phyloP scores from a whole-genome alignment of 192 early-diverging fungal species.

The Coemansia sp. region DNA sequence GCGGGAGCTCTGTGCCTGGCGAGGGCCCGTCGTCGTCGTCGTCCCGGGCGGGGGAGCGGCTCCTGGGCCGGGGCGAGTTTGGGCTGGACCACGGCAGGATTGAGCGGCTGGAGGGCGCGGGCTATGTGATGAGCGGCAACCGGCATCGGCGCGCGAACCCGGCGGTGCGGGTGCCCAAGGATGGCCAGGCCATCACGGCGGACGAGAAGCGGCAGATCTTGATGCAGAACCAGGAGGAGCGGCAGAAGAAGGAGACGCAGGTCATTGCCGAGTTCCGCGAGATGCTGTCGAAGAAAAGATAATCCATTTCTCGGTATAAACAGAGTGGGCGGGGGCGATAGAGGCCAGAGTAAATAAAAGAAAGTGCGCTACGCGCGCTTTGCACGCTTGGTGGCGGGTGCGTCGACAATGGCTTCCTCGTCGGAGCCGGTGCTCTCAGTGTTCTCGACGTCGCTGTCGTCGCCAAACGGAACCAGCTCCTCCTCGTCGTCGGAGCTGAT shows the following conservation, averaged over 20 bases:
- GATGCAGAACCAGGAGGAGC: constrained; percentile 84
- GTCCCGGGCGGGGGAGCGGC: constrained; percentile 88
- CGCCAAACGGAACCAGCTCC: constrained; percentile 66
- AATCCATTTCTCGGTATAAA: neutral
- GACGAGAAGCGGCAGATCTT: constrained; percentile 89
- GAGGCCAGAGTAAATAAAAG: neutral
- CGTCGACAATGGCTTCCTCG: constrained; percentile 30
- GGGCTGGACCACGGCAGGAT: constrained; percentile 83
- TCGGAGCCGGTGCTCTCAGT: constrained; percentile 13
- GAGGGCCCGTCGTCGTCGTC: constrained; percentile 89
- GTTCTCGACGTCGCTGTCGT: constrained; percentile 13
- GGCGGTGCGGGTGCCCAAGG: constrained; percentile 92
- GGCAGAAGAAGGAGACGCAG: constrained; percentile 81
- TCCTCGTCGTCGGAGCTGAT: constrained; percentile 61
- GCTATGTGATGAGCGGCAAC: constrained; percentile 96
- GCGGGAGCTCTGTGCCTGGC: constrained; percentile 75
- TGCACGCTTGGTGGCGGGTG: constrained; percentile 30
- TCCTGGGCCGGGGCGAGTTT: constrained; percentile 96
- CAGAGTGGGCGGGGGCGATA: neutral
- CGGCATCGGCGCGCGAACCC: constrained; percentile 91
- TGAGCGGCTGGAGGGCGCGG: constrained; percentile 72
- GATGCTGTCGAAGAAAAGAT: constrained; percentile 57
- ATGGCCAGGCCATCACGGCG: constrained; percentile 93
- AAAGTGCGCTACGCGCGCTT: constrained; percentile 13
- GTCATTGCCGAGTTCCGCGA: constrained; percentile 90